Conservation (phyloP, 2,329 filamentous ascomycete genomes). For the Xylaria sp. region DNA sequence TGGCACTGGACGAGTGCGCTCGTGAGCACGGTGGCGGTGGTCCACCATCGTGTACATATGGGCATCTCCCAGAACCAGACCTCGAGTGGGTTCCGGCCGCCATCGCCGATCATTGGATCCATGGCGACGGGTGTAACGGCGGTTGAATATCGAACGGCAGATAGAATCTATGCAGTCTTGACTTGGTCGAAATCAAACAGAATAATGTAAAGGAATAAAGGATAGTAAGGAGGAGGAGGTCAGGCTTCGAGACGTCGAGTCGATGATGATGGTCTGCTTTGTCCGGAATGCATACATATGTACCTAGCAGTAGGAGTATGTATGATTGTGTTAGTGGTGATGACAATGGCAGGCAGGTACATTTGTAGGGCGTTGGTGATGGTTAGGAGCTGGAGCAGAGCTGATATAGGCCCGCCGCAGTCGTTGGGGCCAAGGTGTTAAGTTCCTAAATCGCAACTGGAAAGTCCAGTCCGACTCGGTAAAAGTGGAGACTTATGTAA, state of each 20-base stretch:
- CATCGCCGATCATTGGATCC: slow-evolving; percentile 55
- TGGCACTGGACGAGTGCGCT: slow-evolving; percentile 90
- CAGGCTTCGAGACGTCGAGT: not conserved
- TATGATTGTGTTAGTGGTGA: not conserved
- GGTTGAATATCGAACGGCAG: not conserved
- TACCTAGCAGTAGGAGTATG: not conserved
- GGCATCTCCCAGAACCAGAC: slow-evolving; percentile 99
- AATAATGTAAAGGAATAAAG: not conserved
- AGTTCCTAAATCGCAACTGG: not conserved
- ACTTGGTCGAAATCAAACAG: not conserved
- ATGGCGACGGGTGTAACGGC: slow-evolving; percentile 32
- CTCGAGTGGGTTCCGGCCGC: slow-evolving; percentile 72
- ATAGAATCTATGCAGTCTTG: not conserved
- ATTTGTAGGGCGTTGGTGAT: not conserved
- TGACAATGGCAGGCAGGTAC: not conserved
- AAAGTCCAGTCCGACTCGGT: not conserved
- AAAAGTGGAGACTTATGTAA: not conserved
- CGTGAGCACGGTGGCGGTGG: slow-evolving; percentile 80
- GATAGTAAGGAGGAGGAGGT: not conserved
- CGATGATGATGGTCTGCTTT: not conserved
- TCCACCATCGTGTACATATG: slow-evolving; percentile 94
- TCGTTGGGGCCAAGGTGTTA: not conserved
- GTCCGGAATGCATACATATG: not conserved
- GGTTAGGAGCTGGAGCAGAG: not conserved
- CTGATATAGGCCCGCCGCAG: not conserved